phyloP scores from a whole-genome alignment of 768 basidiomycete species.

The Candolleomyces eurysporus region DNA sequence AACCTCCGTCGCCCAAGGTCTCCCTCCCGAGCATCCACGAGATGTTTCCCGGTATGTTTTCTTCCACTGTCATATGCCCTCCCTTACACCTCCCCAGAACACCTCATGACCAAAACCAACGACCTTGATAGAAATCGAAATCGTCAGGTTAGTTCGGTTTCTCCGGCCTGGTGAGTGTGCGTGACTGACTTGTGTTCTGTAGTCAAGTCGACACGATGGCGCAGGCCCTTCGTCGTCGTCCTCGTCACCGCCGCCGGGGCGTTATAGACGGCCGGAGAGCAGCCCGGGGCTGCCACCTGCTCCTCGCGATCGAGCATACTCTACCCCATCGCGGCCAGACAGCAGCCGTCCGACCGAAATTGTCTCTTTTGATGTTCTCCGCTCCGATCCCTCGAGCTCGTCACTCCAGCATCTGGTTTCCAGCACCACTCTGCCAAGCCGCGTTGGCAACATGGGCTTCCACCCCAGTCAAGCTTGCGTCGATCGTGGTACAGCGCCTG shows the following conservation, averaged over 20 bases:
- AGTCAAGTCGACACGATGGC: background rate
- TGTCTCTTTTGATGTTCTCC: constrained; percentile 43
- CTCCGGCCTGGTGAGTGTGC: background rate
- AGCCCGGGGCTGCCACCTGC: background rate
- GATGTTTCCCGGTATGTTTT: constrained; percentile 50
- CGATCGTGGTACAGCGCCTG: constrained; percentile 31
- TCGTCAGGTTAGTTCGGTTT: background rate
- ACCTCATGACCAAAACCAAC: constrained; percentile 11
- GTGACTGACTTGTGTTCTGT: background rate
- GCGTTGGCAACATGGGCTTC: constrained; percentile 16
- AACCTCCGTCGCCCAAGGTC: constrained; percentile 4
- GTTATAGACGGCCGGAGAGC: background rate
- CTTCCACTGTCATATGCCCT: background rate
- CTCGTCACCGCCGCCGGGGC: background rate
- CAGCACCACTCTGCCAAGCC: constrained; percentile 36
- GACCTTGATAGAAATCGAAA: no score
- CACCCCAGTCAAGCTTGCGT: constrained; percentile 19
- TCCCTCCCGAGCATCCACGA: constrained; percentile 52
- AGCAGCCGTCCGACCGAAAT: constrained; percentile 6
- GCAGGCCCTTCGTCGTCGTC: background rate
- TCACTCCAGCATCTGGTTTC: constrained; percentile 46
- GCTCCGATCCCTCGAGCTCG: constrained; percentile 38
- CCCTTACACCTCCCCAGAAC: constrained; percentile 12
- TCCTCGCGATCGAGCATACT: background rate
- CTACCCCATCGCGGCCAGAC: background rate